Base-by-base conservation (phyloP, 2,329 filamentous ascomycete species). In the Cladosporium sp. region DNA sequence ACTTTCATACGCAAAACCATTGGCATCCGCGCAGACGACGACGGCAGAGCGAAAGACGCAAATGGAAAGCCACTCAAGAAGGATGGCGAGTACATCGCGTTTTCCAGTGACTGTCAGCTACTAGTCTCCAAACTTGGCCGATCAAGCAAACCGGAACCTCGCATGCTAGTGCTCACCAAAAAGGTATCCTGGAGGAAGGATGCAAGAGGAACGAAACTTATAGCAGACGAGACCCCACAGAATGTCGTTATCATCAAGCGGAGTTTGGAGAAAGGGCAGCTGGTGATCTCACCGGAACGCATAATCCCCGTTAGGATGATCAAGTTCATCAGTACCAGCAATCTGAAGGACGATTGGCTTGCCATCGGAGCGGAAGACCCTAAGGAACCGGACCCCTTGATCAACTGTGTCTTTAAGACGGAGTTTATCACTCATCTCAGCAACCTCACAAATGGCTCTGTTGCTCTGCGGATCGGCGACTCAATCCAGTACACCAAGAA, bases 401-500 rank as follows among this genome's bases (percentile, higher is more conserved):
- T 98, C 62, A 95, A 85, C 71, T 98, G 93, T 64, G 74, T 96
- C 16, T 83, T 98, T 69, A 98, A 98, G 75, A 98, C 93, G 0
- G 93, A 98, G 64, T 84, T 98, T 69, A 95, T 97, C 65, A 94
- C 92, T 0, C 91, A 96, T 56, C 83, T 98, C 72, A 16, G 5
- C 8, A 13, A 4, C 3, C 82, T 83, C 46, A 86, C 94, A 69
- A 84, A 86, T 3, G 88, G 86, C 7, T 84, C 87, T 8, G 80
- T 85, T 97, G 54, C 84, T 64, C 72, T 98, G 41, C 89, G 87
- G 69, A 85, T 97, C 55, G 82, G 75, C n/a, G 85, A 93, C 22
- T 78, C 78, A 52, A 91, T 98, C 59, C 88, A 95, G 66, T 98
- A 95, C 69, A 91, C 92, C 65, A 98, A 97, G 78, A 98, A 98